Conservation (phyloP, 495 filamentous ascomycete species). For the Gamarada debralockiae region DNA sequence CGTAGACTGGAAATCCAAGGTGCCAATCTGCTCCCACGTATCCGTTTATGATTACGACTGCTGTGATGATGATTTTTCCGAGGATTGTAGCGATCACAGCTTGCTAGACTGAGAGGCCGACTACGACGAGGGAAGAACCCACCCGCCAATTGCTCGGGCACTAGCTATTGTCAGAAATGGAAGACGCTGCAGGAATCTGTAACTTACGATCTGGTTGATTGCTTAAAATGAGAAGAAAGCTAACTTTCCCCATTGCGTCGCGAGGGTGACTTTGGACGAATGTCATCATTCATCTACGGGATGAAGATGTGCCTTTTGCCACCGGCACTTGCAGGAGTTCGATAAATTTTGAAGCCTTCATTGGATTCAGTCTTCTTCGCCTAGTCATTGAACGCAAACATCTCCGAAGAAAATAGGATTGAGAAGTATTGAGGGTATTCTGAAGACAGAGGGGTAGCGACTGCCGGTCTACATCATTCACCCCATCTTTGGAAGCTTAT, state of each 20-base stretch:
- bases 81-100: constrained; percentile 24
- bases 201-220: constrained; percentile 6
- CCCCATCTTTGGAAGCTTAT: too few relatives aligned
- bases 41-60: background rate
- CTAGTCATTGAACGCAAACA: too few relatives aligned
- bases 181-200: background rate
- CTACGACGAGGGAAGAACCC: constrained; percentile 2
- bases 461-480: too few relatives aligned
- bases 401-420: too few relatives aligned
- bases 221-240: constrained; percentile 3
- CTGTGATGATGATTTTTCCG: background rate
- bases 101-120: constrained; percentile 1
- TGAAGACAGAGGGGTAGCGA: too few relatives aligned
- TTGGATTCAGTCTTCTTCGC: too few relatives aligned
- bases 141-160: constrained; percentile 3
- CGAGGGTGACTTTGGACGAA: constrained; percentile 25
- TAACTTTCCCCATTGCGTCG: constrained; percentile 25
- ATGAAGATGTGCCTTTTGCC: background rate
- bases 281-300: constrained; percentile 23
- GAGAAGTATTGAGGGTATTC: too few relatives aligned
- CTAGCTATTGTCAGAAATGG: background rate
- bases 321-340: background rate
- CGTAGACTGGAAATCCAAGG: constrained; percentile 6
- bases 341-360: background rate
- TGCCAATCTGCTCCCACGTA: constrained; percentile 1